Conservation (phyloP, 805 yeast species). For the Torulaspora quercuum region DNA sequence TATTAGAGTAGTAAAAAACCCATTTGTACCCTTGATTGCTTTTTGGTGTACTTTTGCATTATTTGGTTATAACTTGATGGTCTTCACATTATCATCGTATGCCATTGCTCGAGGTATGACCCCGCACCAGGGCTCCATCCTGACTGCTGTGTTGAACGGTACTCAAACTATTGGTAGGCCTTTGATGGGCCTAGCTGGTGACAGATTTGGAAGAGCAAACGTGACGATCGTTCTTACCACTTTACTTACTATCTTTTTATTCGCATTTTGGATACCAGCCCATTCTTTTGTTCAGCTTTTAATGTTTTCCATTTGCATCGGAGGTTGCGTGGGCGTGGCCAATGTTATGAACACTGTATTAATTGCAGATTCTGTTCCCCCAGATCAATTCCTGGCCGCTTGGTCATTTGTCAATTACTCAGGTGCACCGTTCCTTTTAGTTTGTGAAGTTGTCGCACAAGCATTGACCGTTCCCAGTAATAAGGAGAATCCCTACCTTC, state of each 20-base stretch:
- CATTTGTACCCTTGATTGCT: conserved; percentile 36
- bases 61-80: conserved; percentile 43
- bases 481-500: conserved; percentile 46
- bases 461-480: conserved; percentile 38
- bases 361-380: conserved; percentile 42
- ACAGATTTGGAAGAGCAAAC: conserved; percentile 46
- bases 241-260: conserved; percentile 39
- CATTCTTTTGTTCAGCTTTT: conserved; percentile 41
- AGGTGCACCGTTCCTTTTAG: conserved; percentile 38
- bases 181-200: conserved; percentile 44
- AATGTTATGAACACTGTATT: conserved; percentile 42
- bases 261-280: conserved; percentile 50
- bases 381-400: conserved; percentile 39
- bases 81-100: conserved; percentile 48
- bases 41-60: conserved; percentile 39
- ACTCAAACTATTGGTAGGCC: conserved; percentile 52
- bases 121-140: conserved; percentile 42
- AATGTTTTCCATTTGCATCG: conserved; percentile 43
- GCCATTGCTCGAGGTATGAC: conserved; percentile 48
- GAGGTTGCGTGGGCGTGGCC: conserved; percentile 46
- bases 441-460: conserved; percentile 55
- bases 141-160: conserved; percentile 46
- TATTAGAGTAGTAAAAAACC: conserved; percentile 30
- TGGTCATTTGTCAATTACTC: conserved; percentile 38
- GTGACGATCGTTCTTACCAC: conserved; percentile 39